These are phyloP conservation scores for Pseudozyma sp. DNA, from an alignment of 1,284 basidiomycete species.

Conservation along the genomic window DNA sequence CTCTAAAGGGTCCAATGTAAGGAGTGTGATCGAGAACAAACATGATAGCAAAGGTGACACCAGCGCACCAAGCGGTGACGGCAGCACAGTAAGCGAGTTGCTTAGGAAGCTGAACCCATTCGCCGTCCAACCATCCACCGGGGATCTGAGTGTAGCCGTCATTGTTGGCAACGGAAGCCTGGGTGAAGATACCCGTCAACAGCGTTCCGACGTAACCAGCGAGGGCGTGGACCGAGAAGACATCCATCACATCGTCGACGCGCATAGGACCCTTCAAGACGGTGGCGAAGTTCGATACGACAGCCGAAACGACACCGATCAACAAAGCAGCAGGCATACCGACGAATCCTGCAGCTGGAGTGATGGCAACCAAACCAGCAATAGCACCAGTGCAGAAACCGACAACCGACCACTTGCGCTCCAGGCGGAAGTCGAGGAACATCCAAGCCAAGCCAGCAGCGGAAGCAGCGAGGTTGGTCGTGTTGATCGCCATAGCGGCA, in stretches of 20 bases:
- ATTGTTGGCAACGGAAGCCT: slow-evolving; percentile 81
- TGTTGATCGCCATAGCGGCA: slow-evolving; percentile 86
- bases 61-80: slow-evolving; percentile 75
- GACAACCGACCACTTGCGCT: slow-evolving; percentile 79
- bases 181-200: slow-evolving; percentile 77
- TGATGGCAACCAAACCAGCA: slow-evolving; percentile 70
- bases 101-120: slow-evolving; percentile 83
- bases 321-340: slow-evolving; percentile 77
- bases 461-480: slow-evolving; percentile 80
- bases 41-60: slow-evolving; percentile 72
- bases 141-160: slow-evolving; percentile 73
- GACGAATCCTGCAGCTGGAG: slow-evolving; percentile 71
- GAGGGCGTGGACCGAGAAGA: slow-evolving; percentile 64
- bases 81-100: slow-evolving; percentile 82
- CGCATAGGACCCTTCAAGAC: slow-evolving; percentile 75
- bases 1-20: slow-evolving; percentile 77
- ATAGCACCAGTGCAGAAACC: slow-evolving; percentile 68
- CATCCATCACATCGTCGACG: slow-evolving; percentile 80
- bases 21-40: slow-evolving; percentile 82
- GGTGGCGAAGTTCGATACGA: slow-evolving; percentile 86
- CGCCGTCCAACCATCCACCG: slow-evolving; percentile 78
- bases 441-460: slow-evolving; percentile 89
- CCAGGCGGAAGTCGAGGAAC: slow-evolving; percentile 84
- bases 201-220: slow-evolving; percentile 65
- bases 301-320: slow-evolving; percentile 81